phyloP scores from a whole-genome alignment of 257 asterid genomes.

The Scutellaria baicalensis region DNA sequence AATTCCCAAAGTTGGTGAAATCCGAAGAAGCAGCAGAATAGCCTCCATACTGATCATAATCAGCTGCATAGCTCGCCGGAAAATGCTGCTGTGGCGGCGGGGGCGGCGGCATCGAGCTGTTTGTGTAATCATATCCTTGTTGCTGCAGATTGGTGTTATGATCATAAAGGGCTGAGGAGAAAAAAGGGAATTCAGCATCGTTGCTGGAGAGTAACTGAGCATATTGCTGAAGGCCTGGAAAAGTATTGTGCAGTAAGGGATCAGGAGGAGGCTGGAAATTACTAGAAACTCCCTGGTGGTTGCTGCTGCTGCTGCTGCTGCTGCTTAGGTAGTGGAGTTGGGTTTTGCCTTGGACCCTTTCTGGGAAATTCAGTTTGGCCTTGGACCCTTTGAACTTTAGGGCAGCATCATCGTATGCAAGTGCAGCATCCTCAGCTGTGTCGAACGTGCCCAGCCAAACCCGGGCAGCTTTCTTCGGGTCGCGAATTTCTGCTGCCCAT shows the following conservation, averaged over 20 bases:
- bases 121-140: constrained; percentile 8
- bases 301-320: no score
- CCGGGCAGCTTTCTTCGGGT: constrained; percentile 76
- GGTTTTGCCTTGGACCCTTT: constrained; percentile 47
- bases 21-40: constrained; percentile 19
- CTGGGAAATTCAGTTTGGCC: constrained; percentile 85
- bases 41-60: constrained; percentile 14
- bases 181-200: constrained; percentile 56
- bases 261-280: background rate
- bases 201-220: constrained; percentile 64
- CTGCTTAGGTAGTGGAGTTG: constrained; percentile 1
- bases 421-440: constrained; percentile 84
- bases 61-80: background rate
- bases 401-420: constrained; percentile 90
- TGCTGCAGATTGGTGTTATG: constrained; percentile 13
- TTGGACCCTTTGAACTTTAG: constrained; percentile 77
- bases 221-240: constrained; percentile 63
- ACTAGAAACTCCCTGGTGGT: background rate
- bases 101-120: background rate
- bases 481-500: constrained; percentile 90
- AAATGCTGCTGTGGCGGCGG: constrained; percentile 18
- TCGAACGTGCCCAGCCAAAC: constrained; percentile 87
- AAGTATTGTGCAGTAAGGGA: constrained; percentile 27
- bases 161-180: constrained; percentile 40
- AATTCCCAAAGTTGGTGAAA: constrained; percentile 22